Evolutionary conservation across 805 yeast species (phyloP).

Genomic region (Kurtzmaniella cleridarum): DNA sequence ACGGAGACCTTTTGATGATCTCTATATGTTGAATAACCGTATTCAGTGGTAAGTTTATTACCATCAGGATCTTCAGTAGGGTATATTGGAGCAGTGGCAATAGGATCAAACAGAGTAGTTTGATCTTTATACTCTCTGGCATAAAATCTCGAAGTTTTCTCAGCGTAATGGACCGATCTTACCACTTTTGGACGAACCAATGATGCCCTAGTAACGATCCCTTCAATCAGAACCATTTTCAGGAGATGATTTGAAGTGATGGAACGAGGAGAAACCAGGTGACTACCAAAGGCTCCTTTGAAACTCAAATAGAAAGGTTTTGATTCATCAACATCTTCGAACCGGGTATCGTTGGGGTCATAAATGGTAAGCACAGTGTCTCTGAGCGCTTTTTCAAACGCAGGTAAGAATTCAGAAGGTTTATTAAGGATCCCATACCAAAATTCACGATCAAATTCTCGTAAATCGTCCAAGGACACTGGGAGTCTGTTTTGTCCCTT

Average conservation of each 20-base stretch:
- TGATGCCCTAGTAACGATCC: conserved; percentile 91
- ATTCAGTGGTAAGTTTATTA: conserved; percentile 81
- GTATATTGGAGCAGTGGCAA: conserved; percentile 76
- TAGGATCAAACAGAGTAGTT: conserved; percentile 83
- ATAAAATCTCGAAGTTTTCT: conserved; percentile 74
- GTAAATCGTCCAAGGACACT: conserved; percentile 78
- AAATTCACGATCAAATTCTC: conserved; percentile 73
- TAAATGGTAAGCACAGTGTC: conserved; percentile 73
- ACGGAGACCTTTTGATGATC: conserved; percentile 92
- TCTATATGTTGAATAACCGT: conserved; percentile 85
- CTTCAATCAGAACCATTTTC: conserved; percentile 82
- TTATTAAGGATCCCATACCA: conserved; percentile 70
- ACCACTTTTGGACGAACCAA: conserved; percentile 88
- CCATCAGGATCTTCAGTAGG: conserved; percentile 94
- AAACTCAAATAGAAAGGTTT: conserved; percentile 72
- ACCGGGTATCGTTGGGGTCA: conserved; percentile 53
- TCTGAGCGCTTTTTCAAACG: conserved; percentile 80
- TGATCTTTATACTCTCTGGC: conserved; percentile 91
- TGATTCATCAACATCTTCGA: conserved; percentile 49
- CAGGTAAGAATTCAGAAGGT: conserved; percentile 85
- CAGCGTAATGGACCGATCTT: conserved; percentile 90
- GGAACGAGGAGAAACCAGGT: conserved; percentile 82
- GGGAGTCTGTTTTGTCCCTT: conserved; percentile 61
- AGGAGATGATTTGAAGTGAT: conserved; percentile 73
- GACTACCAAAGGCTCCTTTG: conserved; percentile 87